Evolutionary conservation across 345 rosid species (phyloP).

Genomic region (Noccaea bulbosa): DNA sequence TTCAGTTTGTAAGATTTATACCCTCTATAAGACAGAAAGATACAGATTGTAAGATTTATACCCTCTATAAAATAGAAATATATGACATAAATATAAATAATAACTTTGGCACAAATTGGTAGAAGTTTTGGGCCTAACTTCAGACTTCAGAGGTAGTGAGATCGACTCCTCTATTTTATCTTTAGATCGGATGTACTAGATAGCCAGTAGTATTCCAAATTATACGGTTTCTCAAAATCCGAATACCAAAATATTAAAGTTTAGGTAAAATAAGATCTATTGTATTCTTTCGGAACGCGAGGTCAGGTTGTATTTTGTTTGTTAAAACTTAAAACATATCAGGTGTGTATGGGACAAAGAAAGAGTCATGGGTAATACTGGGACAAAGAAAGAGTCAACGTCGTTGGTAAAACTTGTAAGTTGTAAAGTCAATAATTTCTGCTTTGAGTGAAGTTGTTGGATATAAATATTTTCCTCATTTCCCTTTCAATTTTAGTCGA

Average conservation of each 20-base stretch:
- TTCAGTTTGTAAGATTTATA: background rate
- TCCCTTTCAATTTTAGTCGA: background rate
- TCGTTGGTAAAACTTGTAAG: conserved; percentile 23
- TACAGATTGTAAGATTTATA: background rate
- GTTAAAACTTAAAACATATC: background rate
- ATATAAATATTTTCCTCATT: background rate
- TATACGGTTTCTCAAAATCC: background rate
- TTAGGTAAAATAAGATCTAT: background rate
- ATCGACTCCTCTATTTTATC: no score
- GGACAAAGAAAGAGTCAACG: conserved; percentile 38
- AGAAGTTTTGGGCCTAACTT: no score
- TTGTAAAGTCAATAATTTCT: conserved; percentile 24
- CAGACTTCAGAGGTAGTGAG: no score
- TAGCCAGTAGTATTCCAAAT: no score
- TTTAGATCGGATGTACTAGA: background rate
- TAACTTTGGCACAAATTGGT: no score
- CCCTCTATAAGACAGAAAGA: background rate
- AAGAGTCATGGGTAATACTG: conserved; percentile 26
- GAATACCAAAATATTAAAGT: background rate
- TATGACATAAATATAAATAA: background rate
- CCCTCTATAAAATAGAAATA: background rate
- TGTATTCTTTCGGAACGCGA: background rate
- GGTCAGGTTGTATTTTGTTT: no score
- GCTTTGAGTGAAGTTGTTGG: conserved; percentile 14
- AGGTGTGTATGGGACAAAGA: conserved; percentile 29